Percentiles rank a stretch among this genome's conserved stretches.
phyloP scores from a whole-genome alignment of 306 rosid genomes.

The Ormosia emarginata region DNA sequence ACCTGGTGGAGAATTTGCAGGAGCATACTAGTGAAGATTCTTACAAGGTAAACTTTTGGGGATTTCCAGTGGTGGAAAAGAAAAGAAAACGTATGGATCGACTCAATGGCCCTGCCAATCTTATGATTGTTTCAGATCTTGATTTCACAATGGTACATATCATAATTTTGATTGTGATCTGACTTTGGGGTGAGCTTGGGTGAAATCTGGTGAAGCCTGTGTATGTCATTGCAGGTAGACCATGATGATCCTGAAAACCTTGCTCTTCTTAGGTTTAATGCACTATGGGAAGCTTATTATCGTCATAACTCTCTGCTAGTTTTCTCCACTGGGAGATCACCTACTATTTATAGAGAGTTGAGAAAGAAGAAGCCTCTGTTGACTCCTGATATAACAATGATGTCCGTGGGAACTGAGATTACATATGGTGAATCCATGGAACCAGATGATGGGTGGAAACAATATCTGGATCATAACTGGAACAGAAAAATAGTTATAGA shows the following conservation, averaged over 20 bases:
- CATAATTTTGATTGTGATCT: background rate
- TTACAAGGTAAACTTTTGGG: background rate
- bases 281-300: constrained; percentile 79
- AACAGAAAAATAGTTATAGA: constrained; percentile 56
- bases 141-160: constrained; percentile 73
- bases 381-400: constrained; percentile 75
- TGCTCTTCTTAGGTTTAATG: constrained; percentile 68
- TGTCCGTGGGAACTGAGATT: constrained; percentile 89
- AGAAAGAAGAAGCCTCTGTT: constrained; percentile 61
- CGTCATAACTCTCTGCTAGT: constrained; percentile 79
- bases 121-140: constrained; percentile 86
- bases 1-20: constrained; percentile 6
- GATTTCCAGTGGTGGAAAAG: background rate
- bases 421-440: constrained; percentile 57
- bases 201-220: background rate
- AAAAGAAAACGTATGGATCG: constrained; percentile 45
- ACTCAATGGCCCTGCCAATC: constrained; percentile 50
- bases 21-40: background rate
- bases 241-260: constrained; percentile 58
- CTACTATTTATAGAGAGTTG: constrained; percentile 42
- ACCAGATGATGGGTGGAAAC: constrained; percentile 57
- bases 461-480: constrained; percentile 58
- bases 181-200: background rate
- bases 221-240: constrained; percentile 57
- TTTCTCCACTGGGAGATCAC: constrained; percentile 89